phyloP scores from a whole-genome alignment of 441 rosid genomes.

The Corymbia citriodora region DNA sequence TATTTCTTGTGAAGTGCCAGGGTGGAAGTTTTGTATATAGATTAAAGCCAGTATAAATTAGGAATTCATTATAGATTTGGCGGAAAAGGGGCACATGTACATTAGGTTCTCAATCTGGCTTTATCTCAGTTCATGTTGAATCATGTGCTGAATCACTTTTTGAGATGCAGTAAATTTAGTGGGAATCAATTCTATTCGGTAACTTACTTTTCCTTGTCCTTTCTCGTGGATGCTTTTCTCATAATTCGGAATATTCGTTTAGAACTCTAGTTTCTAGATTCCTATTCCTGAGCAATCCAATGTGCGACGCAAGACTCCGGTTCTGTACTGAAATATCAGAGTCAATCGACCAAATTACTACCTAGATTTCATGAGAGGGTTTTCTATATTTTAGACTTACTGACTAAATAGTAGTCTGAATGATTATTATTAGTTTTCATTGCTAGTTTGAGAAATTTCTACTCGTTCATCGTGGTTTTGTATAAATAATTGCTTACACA shows the following conservation, averaged over 20 bases:
- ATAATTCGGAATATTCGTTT: background rate
- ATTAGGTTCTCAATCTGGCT: background rate
- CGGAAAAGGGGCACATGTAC: background rate
- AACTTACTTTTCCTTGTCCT: background rate
- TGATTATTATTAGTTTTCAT: background rate
- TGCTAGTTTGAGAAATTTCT: background rate
- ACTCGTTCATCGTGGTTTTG: background rate
- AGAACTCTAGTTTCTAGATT: background rate
- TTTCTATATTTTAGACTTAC: background rate
- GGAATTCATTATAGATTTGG: background rate
- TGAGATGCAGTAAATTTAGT: background rate
- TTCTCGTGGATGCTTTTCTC: background rate
- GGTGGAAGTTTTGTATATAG: background rate
- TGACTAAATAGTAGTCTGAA: background rate
- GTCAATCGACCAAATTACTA: background rate
- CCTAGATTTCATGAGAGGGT: background rate
- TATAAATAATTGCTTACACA: background rate
- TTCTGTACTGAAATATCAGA: background rate
- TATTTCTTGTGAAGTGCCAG: constrained; percentile 17
- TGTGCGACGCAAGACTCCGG: background rate
- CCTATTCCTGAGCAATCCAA: background rate
- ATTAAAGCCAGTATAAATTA: background rate
- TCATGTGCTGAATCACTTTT: background rate
- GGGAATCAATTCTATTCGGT: background rate
- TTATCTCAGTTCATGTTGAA: background rate